phyloP scores from a whole-genome alignment of 176 grass and related monocot species.

The Aegilops longissima region DNA sequence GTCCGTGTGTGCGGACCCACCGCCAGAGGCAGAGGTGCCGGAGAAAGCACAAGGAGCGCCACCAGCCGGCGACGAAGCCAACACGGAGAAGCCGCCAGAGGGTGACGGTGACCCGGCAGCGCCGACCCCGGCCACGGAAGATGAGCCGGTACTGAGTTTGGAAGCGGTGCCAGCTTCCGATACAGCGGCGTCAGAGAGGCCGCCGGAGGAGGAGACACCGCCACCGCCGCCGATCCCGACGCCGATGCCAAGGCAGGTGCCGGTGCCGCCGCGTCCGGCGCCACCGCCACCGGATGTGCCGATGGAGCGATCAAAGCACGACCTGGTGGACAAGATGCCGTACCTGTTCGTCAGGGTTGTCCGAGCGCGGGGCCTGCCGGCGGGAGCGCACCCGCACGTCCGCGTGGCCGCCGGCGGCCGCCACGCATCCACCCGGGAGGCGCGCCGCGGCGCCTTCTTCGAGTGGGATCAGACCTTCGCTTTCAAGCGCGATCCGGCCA shows the following conservation, averaged over 20 bases:
- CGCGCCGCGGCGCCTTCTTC: conserved; percentile 65
- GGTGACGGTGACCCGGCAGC: conserved; percentile 5
- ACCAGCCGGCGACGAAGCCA: conserved; percentile 2
- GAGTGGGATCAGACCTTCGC: conserved; percentile 95
- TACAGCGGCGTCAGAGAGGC: conserved; percentile 8
- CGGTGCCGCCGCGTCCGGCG: conserved; percentile 10
- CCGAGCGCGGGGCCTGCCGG: conserved; percentile 57
- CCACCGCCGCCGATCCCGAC: background rate
- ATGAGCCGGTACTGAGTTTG: background rate
- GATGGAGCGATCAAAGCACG: conserved; percentile 62
- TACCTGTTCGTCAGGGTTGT: conserved; percentile 87
- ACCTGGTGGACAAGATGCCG: conserved; percentile 96
- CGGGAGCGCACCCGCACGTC: conserved; percentile 62
- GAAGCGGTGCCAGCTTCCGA: conserved; percentile 13
- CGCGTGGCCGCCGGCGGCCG: conserved; percentile 60
- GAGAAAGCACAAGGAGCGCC: background rate
- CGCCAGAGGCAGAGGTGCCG: background rate
- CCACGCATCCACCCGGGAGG: conserved; percentile 56
- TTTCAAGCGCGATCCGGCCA: conserved; percentile 56
- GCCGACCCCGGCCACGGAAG: background rate
- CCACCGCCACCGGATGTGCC: conserved; percentile 39
- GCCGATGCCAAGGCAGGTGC: conserved; percentile 31
- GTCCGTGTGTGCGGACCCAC: conserved; percentile 1
- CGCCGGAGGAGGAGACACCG: conserved; percentile 18
- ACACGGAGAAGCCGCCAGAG: background rate